phyloP scores from a whole-genome alignment of 306 rosid genomes.

The Cajanus cajan region DNA sequence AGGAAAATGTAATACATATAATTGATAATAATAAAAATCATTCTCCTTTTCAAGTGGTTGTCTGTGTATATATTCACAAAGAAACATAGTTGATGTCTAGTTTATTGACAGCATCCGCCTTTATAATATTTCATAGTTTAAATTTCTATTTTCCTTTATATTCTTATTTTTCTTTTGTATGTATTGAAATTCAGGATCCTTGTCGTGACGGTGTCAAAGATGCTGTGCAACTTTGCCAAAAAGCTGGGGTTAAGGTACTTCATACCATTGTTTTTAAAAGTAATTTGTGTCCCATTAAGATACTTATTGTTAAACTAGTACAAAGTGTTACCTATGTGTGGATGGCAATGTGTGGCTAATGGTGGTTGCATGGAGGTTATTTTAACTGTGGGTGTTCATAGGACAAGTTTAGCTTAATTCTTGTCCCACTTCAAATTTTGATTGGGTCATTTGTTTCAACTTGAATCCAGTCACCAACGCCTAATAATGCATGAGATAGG shows the following conservation, averaged over 20 bases:
- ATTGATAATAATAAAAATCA: no score
- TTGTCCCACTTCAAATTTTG: neutral
- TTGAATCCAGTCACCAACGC: neutral
- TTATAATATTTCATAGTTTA: neutral
- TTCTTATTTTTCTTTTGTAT: neutral
- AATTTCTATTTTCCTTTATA: neutral
- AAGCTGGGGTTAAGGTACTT: slow-evolving; percentile 90
- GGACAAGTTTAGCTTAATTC: neutral
- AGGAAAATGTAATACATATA: no score
- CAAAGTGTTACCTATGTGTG: neutral
- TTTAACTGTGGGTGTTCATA: neutral
- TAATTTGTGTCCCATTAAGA: neutral
- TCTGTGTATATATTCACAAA: neutral
- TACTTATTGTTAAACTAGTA: neutral
- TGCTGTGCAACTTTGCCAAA: slow-evolving; percentile 82
- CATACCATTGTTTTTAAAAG: slow-evolving; percentile 6
- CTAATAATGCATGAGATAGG: neutral
- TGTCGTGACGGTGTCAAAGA: slow-evolving; percentile 78
- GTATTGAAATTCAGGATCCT: slow-evolving; percentile 70
- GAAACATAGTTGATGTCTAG: neutral
- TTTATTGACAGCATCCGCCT: neutral
- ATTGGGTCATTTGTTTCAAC: neutral
- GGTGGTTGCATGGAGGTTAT: neutral
- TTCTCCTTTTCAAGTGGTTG: no score
- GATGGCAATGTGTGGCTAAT: neutral